Base-by-base conservation (phyloP, 345 rosid species). In the Citrus trifoliata region DNA sequence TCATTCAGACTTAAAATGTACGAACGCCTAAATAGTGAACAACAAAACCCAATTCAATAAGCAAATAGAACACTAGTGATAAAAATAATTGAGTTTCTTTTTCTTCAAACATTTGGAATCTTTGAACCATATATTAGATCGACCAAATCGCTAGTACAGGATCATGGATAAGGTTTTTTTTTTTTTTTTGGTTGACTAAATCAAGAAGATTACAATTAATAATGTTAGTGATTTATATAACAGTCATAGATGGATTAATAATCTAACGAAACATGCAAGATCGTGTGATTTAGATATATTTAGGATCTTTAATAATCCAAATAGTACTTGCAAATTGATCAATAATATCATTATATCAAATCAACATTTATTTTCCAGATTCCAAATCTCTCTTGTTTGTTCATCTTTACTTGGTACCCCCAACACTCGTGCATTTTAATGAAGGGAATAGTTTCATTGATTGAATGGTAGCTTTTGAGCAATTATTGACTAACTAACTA, bases 391-490 rank as follows among this genome's bases (percentile, higher is more conserved):
- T 40, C 32, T 24, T 33, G 3, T n/a, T 0, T n/a, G 27, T n/a
- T 67, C 19, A 67, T 37, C 18, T 42, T 25, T 46, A 13, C 48
- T 25, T 6, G 22, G 16, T 46, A 28, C 16, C 4, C 4, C 2
- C 21, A 71, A 9, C 16, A 53, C 46, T 9, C 42, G 8, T 22
- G 56, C 62, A 2, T 72, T 73, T 59, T 73, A 55, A 59, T 53
- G 18, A 18, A 53, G 58, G 19, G 58, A 7, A 24, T 16, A 42
- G 21, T n/a, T 62, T 3, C 28, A 59, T 40, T 60, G 80, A 61
- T 70, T 78, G 38, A 33, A n/a, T 40, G 60, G 10, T 51, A 33
- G 48, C 76, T 51, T 78, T 78, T 32, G 30, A 55, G 25, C 73
- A 65, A 79, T 65, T 35, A 73, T 73, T 56, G 48, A 66, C 59